phyloP scores from a whole-genome alignment of 495 filamentous ascomycete genomes.

The Usnea hakonensis region DNA sequence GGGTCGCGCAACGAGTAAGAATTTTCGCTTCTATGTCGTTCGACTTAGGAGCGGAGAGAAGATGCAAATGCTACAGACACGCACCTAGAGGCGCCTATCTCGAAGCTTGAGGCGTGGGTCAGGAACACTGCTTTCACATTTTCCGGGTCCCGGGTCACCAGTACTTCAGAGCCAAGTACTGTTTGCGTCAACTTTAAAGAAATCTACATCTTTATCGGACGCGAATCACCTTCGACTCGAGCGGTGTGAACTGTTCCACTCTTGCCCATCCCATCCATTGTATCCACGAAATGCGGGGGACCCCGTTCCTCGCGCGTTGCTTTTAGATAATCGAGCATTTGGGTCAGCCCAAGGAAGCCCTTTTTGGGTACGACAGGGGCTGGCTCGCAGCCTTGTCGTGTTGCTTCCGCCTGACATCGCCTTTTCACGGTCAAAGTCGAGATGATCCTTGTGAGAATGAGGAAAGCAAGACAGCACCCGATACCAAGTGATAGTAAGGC shows the following conservation, averaged over 20 bases:
- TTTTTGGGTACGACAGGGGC: slow-evolving; percentile 28
- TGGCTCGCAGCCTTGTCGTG: slow-evolving; percentile 25
- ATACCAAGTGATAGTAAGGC: neutral
- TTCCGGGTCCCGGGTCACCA: slow-evolving; percentile 46
- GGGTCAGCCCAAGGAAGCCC: slow-evolving; percentile 29
- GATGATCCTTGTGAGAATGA: neutral
- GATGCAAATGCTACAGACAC: neutral
- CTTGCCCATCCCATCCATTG: slow-evolving; percentile 23
- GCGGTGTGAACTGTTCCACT: neutral
- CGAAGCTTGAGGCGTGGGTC: slow-evolving; percentile 47
- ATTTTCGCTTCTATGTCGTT: neutral
- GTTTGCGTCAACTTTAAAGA: neutral
- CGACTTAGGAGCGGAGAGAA: neutral
- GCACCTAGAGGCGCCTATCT: slow-evolving; percentile 26
- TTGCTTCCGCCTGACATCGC: slow-evolving; percentile 24
- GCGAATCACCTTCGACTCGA: neutral
- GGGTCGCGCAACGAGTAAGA: neutral
- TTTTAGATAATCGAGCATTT: slow-evolving; percentile 11
- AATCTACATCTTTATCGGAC: neutral
- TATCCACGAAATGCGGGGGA: slow-evolving; percentile 28
- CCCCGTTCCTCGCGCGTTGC: slow-evolving; percentile 32
- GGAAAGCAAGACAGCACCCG: neutral
- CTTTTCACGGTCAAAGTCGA: slow-evolving; percentile 14
- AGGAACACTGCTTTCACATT: slow-evolving; percentile 53
- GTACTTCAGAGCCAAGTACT: slow-evolving; percentile 26